Percentiles rank a stretch among this genome's conserved stretches.
phyloP scores from a whole-genome alignment of 148 eudicot species.

The Fagopyrum esculentum region DNA sequence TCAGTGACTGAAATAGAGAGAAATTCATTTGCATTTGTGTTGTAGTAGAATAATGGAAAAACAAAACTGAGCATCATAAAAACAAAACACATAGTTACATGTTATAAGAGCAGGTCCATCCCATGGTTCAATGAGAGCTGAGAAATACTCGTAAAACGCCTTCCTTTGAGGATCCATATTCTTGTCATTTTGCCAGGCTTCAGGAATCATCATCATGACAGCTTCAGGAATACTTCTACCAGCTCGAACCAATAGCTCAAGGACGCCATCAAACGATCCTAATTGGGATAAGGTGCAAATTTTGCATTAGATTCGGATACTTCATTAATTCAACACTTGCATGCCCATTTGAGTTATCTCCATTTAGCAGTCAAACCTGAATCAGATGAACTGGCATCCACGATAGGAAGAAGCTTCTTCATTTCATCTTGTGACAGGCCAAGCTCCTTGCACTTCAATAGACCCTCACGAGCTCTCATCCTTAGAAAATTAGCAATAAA shows the following conservation, averaged over 20 bases:
- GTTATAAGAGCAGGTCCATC: slow-evolving; percentile 98
- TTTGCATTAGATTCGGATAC: neutral
- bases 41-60: neutral
- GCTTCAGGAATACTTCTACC: slow-evolving; percentile 99
- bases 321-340: neutral
- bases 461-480: slow-evolving; percentile 99
- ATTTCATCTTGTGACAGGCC: slow-evolving; percentile 85
- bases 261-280: slow-evolving; percentile 98
- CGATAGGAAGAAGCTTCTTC: slow-evolving; percentile 95
- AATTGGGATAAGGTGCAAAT: neutral
- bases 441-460: slow-evolving; percentile 92
- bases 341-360: neutral
- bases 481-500: slow-evolving; percentile 22
- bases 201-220: slow-evolving; percentile 99
- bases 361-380: slow-evolving; percentile 39
- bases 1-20: slow-evolving; percentile 72
- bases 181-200: slow-evolving; percentile 99
- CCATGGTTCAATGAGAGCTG: slow-evolving; percentile 98
- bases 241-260: slow-evolving; percentile 91
- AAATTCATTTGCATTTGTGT: neutral
- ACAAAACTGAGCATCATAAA: too few species aligned
- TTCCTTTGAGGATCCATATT: slow-evolving; percentile 84
- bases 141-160: slow-evolving; percentile 85
- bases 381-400: slow-evolving; percentile 96
- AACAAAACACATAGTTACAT: slow-evolving; percentile 33